phyloP scores from a whole-genome alignment of 2,329 filamentous ascomycete genomes.

The Exutisphaerella laricina region DNA sequence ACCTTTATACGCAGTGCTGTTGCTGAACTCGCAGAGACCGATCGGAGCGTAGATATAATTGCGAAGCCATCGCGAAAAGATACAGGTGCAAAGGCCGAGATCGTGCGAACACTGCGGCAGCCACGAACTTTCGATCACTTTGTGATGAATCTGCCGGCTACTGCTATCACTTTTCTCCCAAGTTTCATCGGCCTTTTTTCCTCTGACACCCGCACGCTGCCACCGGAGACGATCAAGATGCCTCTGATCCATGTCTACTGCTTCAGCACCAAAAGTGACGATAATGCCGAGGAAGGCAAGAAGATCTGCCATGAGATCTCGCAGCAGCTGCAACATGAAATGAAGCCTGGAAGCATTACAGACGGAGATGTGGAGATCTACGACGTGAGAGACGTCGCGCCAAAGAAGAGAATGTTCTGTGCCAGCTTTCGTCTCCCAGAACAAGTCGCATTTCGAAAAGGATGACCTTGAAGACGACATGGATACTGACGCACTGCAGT shows the following conservation, averaged over 20 bases:
- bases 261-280: conserved; percentile 77
- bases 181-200: conserved; percentile 74
- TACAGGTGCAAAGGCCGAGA: conserved; percentile 24
- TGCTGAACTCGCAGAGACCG: conserved; percentile 49
- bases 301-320: conserved; percentile 64
- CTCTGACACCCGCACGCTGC: conserved; percentile 18
- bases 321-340: conserved; percentile 52
- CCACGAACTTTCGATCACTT: conserved; percentile 84
- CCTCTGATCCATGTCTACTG: conserved; percentile 92
- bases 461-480: conserved; percentile 1
- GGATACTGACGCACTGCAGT: neutral
- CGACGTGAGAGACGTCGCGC: conserved; percentile 79
- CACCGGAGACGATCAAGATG: conserved; percentile 42
- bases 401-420: conserved; percentile 95
- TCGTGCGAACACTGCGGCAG: conserved; percentile 43
- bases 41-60: conserved; percentile 46
- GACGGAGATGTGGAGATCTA: conserved; percentile 53
- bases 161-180: conserved; percentile 76
- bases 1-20: conserved; percentile 71
- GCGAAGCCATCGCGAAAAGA: conserved; percentile 33
- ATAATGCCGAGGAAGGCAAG: conserved; percentile 55
- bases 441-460: conserved; percentile 56
- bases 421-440: conserved; percentile 80
- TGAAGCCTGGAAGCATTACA: conserved; percentile 48
- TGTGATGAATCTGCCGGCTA: conserved; percentile 95